These are phyloP conservation scores for Colletotrichum sp. DNA, from an alignment of 2,329 filamentous ascomycete species.

Conservation along the genomic window DNA sequence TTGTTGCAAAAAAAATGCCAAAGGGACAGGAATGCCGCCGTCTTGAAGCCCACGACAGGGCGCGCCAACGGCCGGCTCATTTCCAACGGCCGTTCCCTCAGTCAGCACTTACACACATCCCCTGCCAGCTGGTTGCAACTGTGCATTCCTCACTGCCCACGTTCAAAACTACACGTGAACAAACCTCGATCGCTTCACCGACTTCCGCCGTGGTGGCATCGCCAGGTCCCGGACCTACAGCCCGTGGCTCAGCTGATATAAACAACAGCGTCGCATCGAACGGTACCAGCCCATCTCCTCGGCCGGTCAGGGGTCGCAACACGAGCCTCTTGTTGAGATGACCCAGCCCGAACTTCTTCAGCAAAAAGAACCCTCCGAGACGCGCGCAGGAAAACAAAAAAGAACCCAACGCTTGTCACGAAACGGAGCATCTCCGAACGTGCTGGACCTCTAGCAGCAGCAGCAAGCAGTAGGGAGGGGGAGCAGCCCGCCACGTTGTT, in stretches of 20 bases:
- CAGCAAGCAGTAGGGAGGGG: too few species aligned
- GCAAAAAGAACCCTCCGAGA: not conserved
- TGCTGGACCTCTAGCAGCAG: not conserved
- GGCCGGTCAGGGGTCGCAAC: not conserved
- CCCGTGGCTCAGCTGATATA: constrained; percentile 8
- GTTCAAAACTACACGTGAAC: not conserved
- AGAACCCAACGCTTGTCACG: constrained; percentile 6
- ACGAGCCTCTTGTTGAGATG: constrained; percentile 17
- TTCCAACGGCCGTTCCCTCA: not conserved
- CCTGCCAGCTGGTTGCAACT: not conserved
- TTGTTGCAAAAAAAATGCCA: not conserved
- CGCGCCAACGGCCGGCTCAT: not conserved
- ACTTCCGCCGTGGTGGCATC: not conserved
- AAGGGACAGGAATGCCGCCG: not conserved
- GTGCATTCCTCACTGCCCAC: not conserved
- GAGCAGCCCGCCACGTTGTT: not conserved
- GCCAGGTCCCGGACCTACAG: constrained; percentile 1
- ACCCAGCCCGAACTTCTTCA: constrained; percentile 6
- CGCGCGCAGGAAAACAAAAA: not conserved
- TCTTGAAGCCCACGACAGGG: constrained; percentile 1
- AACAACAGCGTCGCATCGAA: constrained; percentile 4
- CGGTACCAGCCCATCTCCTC: not conserved
- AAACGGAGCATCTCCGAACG: constrained; percentile 3
- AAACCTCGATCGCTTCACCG: not conserved
- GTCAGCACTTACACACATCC: too few species aligned